Evolutionary conservation across 163 green algal genomes (phyloP).

Genomic region (Scenedesmus sp.): DNA sequence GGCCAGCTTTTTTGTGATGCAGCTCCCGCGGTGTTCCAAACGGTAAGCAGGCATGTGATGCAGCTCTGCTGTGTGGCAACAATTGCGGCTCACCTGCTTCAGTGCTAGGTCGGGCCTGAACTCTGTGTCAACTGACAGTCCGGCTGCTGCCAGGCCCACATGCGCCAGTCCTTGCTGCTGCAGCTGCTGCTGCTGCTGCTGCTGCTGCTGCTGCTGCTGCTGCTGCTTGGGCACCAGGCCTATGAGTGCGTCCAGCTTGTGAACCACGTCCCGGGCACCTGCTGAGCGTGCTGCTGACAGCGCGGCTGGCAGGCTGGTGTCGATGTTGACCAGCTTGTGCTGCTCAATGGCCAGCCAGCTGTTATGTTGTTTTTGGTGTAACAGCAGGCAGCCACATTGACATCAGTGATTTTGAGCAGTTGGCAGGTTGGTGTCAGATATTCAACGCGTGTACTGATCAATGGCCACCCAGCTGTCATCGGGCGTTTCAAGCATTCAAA

Average conservation of each 20-base stretch:
- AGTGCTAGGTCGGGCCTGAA: slow-evolving; percentile 35
- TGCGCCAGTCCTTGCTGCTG: not conserved
- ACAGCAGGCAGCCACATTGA: too few species aligned
- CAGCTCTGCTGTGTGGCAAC: not conserved
- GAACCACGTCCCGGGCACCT: not conserved
- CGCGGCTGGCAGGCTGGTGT: not conserved
- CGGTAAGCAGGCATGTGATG: not conserved
- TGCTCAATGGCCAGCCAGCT: slow-evolving; percentile 36
- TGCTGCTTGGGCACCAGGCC: slow-evolving; percentile 5
- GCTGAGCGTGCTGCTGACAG: slow-evolving; percentile 4
- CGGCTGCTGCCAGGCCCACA: not conserved
- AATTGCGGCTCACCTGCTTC: not conserved
- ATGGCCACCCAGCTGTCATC: too few species aligned
- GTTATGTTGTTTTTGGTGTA: too few species aligned
- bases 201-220: slow-evolving; percentile 19
- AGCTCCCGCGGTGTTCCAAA: too few species aligned
- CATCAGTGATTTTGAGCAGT: too few species aligned
- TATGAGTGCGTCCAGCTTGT: slow-evolving; percentile 26
- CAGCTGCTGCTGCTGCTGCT: not conserved
- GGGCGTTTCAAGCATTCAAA: too few species aligned
- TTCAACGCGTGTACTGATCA: too few species aligned
- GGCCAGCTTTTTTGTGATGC: too few species aligned
- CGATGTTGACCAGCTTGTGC: slow-evolving; percentile 36
- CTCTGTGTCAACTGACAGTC: not conserved
- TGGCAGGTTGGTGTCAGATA: too few species aligned